Evolutionary conservation across 2,329 filamentous ascomycete genomes (phyloP), one percentile per base, ranked within the genome.

Genomic region (Thielaviopsis euricoi): DNA sequence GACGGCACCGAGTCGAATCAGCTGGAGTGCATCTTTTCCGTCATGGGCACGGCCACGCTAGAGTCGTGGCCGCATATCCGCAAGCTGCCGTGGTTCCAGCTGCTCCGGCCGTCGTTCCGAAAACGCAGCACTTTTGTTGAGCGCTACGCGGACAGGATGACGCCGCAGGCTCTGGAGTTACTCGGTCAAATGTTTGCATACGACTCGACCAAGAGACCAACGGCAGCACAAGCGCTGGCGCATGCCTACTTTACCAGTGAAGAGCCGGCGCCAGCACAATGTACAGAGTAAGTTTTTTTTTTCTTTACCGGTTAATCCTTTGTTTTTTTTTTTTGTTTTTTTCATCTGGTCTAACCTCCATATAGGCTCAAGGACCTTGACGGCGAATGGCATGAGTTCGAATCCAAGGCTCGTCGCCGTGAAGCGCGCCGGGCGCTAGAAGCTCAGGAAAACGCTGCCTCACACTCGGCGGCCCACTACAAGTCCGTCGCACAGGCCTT

Each of bases 381-480:
- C 64, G 93, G 93, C 22, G 93, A 98, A 65, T 98, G 93, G 93
- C 93, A 98, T 67, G 93, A 98, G 68, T 95, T 97, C 66, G 93
- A 98, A 72, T 95, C 89, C 58, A 98, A 98, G 72, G 90, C 89
- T 17, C 76, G 95, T 25, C 79, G 93, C 33, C 93, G 93, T 64
- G 90, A 96, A 69, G 91, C 89, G 64, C 88, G 93, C 68, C 80
- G 81, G 57, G 76, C 75, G 61, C 77, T 52, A 23, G 58, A 58
- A 52, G 29, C 26, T 12, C 17, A 50, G 73, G 3, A 74, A 33
- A 10, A 10, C 29, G 9, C 29, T 10, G 29, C 29, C 9, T 10
- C 29, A 10, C 29, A 33, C 9, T 33, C 29, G 29, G 29, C 29
- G 12, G 29, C 29, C 2, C 12, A 33, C 29, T 33, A 33, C 29